Evolutionary conservation across 495 filamentous ascomycete genomes (phyloP).

Genomic region (Tuber calosporum): DNA sequence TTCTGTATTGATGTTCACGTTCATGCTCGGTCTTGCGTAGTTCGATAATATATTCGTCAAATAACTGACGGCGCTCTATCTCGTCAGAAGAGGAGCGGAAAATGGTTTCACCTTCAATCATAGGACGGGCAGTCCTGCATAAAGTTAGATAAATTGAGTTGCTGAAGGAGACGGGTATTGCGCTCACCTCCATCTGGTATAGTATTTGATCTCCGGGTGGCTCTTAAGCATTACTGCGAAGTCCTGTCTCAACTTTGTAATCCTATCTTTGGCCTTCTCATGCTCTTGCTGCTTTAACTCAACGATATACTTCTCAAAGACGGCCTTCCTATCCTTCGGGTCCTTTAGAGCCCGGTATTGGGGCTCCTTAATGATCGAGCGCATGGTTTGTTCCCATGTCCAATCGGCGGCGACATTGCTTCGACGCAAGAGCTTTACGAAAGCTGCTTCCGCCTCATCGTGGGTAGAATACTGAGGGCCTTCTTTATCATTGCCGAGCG

Average conservation of each 20-base stretch:
- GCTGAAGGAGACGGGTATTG: not conserved
- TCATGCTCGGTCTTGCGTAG: slow-evolving; percentile 72
- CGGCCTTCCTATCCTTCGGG: slow-evolving; percentile 80
- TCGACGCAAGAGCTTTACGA: slow-evolving; percentile 80
- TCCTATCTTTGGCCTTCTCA: slow-evolving; percentile 87
- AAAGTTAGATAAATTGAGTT: slow-evolving; percentile 8
- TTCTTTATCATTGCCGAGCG: slow-evolving; percentile 37
- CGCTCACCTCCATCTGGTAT: slow-evolving; percentile 78
- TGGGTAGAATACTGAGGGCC: slow-evolving; percentile 69
- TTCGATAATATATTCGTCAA: slow-evolving; percentile 85
- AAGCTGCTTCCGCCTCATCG: slow-evolving; percentile 91
- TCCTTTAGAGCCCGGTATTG: slow-evolving; percentile 92
- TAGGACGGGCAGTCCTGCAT: slow-evolving; percentile 67
- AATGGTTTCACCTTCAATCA: slow-evolving; percentile 90
- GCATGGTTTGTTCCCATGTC: slow-evolving; percentile 87
- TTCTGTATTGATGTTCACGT: slow-evolving; percentile 60
- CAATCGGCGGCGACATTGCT: slow-evolving; percentile 80
- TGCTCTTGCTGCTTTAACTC: slow-evolving; percentile 90
- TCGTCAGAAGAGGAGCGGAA: slow-evolving; percentile 88
- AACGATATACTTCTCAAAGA: slow-evolving; percentile 91
- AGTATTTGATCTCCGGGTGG: slow-evolving; percentile 95
- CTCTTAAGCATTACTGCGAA: slow-evolving; percentile 94
- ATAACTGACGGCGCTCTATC: slow-evolving; percentile 79
- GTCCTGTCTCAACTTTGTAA: slow-evolving; percentile 85
- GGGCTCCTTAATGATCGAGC: slow-evolving; percentile 81